These are phyloP conservation scores for Umbilicus rupestris DNA, from an alignment of 164 flowering plant genomes.

Conservation along the genomic window DNA sequence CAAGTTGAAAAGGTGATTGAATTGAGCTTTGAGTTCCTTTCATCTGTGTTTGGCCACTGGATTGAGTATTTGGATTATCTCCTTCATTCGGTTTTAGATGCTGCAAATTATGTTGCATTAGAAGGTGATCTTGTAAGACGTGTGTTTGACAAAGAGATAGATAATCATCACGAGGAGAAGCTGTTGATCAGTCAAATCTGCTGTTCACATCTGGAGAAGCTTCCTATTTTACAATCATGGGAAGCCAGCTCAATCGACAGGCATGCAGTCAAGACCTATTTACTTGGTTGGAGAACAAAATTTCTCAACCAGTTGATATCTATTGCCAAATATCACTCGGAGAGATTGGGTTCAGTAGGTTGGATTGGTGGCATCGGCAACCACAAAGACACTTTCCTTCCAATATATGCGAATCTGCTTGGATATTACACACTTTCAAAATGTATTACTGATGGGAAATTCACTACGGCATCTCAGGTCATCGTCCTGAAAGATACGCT, in stretches of 20 bases:
- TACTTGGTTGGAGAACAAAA: constrained; percentile 48
- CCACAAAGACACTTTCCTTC: constrained; percentile 83
- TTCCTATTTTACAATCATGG: constrained; percentile 27
- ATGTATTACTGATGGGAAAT: constrained; percentile 29
- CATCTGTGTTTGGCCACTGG: constrained; percentile 77
- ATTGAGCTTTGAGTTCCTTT: constrained; percentile 56
- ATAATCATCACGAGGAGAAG: constrained; percentile 93
- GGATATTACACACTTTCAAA: constrained; percentile 65
- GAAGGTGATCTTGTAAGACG: constrained; percentile 72
- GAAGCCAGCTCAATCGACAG: constrained; percentile 13
- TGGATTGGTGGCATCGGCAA: constrained; percentile 94
- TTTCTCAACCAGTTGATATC: constrained; percentile 45
- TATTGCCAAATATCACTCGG: constrained; percentile 28
- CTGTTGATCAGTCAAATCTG: constrained; percentile 69
- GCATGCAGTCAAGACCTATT: constrained; percentile 15
- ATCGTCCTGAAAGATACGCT: constrained; percentile 42
- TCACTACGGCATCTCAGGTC: constrained; percentile 31
- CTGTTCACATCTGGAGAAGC: constrained; percentile 65
- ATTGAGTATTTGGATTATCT: constrained; percentile 53
- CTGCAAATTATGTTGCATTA: constrained; percentile 31
- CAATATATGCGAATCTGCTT: constrained; percentile 68
- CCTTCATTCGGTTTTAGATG: constrained; percentile 34
- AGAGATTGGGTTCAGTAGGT: constrained; percentile 21
- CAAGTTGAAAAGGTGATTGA: constrained; percentile 89
- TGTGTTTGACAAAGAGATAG: constrained; percentile 95